phyloP scores from a whole-genome alignment of 1,284 basidiomycete species.

The Sporisorium graminicola region DNA sequence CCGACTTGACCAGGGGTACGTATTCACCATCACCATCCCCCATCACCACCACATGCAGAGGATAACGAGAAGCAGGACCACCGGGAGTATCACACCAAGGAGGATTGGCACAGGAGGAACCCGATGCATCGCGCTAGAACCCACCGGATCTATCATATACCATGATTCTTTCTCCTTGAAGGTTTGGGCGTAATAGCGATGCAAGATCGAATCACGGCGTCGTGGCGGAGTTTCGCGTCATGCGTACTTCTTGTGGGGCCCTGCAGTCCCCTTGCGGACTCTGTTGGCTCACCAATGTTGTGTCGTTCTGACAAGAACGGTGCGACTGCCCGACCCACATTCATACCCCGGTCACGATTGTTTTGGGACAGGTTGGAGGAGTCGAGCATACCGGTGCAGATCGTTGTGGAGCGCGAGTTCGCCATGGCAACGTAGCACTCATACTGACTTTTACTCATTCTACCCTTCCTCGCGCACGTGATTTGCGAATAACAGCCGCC shows the following conservation, averaged over 20 bases:
- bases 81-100: background rate
- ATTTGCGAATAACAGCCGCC: slow-evolving; percentile 48
- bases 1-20: slow-evolving; percentile 65
- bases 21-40: background rate
- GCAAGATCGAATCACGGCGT: slow-evolving; percentile 54
- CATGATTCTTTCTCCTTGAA: slow-evolving; percentile 49
- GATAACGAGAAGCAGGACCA: background rate
- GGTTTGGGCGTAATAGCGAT: slow-evolving; percentile 69
- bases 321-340: slow-evolving; percentile 44
- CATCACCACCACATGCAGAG: background rate
- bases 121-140: slow-evolving; percentile 68
- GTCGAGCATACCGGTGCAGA: background rate
- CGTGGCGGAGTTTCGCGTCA: slow-evolving; percentile 19
- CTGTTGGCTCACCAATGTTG: slow-evolving; percentile 39
- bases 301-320: slow-evolving; percentile 15
- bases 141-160: slow-evolving; percentile 56
- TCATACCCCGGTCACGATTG: background rate
- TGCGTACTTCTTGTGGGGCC: slow-evolving; percentile 30
- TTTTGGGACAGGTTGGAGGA: background rate
- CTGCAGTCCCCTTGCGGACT: slow-evolving; percentile 18
- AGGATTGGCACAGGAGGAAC: background rate
- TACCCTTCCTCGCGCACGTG: background rate
- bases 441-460: slow-evolving; percentile 28
- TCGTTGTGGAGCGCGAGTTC: background rate
- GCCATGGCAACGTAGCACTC: background rate